Evolutionary conservation across 164 flowering plant genomes (phyloP).

Genomic region (Annona squamosa): DNA sequence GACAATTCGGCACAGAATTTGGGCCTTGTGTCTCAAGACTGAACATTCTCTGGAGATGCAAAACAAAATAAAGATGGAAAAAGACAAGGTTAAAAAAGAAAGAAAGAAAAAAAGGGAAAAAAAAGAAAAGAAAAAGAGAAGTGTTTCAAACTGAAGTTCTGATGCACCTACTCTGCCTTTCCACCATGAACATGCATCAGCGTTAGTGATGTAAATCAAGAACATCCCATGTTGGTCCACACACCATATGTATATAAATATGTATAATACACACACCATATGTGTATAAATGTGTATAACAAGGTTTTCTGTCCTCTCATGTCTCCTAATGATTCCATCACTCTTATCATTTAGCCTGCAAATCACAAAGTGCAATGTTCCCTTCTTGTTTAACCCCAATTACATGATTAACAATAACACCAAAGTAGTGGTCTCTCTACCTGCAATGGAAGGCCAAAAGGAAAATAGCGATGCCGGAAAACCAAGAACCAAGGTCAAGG

Average conservation of each 20-base stretch:
- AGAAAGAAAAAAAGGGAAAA: neutral
- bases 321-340: neutral
- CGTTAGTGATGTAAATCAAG: neutral
- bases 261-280: neutral
- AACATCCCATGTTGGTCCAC: neutral
- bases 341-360: neutral
- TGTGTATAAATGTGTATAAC: neutral
- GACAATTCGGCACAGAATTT: constrained; percentile 28
- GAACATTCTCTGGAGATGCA: constrained; percentile 28
- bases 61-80: neutral
- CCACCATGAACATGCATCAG: neutral
- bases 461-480: too few relatives aligned
- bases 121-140: too few relatives aligned
- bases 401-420: too few relatives aligned
- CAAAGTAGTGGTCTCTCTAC: too few relatives aligned
- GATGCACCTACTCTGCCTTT: neutral
- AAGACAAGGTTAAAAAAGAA: neutral
- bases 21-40: constrained; percentile 29
- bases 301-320: neutral
- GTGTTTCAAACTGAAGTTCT: neutral
- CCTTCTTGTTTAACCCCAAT: too few relatives aligned
- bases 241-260: neutral
- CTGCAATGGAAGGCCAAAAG: too few relatives aligned
- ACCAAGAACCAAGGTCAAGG: too few relatives aligned
- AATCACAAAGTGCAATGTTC: too few relatives aligned